Percentiles rank a stretch among this genome's conserved stretches.
Conservation (phyloP, 148 eudicot genomes). For the Rheum nobile region DNA sequence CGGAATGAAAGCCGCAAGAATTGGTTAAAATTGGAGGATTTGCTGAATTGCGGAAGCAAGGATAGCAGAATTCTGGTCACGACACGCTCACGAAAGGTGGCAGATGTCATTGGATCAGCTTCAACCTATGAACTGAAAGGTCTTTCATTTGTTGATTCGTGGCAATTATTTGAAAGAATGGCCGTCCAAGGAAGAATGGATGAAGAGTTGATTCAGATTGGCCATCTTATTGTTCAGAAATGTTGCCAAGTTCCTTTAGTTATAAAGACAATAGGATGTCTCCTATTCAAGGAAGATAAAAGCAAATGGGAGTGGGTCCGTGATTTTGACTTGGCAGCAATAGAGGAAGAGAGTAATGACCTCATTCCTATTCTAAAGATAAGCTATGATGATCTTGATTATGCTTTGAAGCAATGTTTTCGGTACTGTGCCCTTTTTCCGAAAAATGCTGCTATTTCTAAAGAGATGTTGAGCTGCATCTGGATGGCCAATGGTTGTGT, state of each 20-base stretch:
- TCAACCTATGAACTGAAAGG: conserved; percentile 9
- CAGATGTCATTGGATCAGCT: conserved; percentile 12
- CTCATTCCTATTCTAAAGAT: conserved; percentile 13
- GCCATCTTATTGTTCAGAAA: conserved; percentile 21
- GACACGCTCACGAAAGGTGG: conserved; percentile 19
- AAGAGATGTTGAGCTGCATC: conserved; percentile 5
- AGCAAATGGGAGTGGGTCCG: conserved; percentile 1
- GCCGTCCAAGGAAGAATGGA: conserved; percentile 8
- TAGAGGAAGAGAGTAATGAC: neutral
- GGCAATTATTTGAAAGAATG: conserved; percentile 19
- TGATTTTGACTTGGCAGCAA: neutral
- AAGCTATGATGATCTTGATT: conserved; percentile 11
- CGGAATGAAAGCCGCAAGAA: conserved; percentile 16
- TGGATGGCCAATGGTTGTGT: conserved; percentile 28
- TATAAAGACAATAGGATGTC: conserved; percentile 3
- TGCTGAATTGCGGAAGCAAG: conserved; percentile 10
- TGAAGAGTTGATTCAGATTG: conserved; percentile 6
- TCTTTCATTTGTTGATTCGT: conserved; percentile 16
- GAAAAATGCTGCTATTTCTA: conserved; percentile 6
- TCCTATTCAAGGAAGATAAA: neutral
- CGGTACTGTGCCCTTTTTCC: conserved; percentile 23
- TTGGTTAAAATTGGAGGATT: conserved; percentile 9
- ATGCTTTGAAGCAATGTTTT: conserved; percentile 20
- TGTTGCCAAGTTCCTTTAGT: conserved; percentile 32
- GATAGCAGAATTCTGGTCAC: conserved; percentile 31